Conservation (phyloP, 305 asterid genomes). For the Euphrasia arctica region DNA sequence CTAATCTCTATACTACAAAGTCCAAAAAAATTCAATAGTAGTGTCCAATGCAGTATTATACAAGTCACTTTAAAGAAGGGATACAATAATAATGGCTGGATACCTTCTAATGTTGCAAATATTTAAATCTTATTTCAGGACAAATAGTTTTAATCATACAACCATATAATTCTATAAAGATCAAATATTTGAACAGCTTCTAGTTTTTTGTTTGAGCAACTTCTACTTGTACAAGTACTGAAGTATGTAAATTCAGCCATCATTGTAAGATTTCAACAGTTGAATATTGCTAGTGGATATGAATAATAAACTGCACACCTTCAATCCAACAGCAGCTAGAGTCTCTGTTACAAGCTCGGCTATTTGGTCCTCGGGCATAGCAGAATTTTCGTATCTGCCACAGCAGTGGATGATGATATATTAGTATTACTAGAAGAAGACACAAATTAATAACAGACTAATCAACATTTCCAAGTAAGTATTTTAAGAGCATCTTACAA, state of each 20-base stretch:
- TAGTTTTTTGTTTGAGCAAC: neutral
- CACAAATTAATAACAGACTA: constrained; percentile 16
- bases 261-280: constrained; percentile 12
- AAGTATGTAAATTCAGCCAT: neutral
- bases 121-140: too few relatives aligned
- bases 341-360: constrained; percentile 87
- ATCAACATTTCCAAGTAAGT: constrained; percentile 17
- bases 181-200: constrained; percentile 18
- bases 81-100: neutral
- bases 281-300: constrained; percentile 6
- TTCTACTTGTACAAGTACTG: too few relatives aligned
- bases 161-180: neutral
- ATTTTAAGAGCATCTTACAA: constrained; percentile 55
- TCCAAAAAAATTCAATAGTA: too few relatives aligned
- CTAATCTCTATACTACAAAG: constrained; percentile 2
- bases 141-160: too few relatives aligned
- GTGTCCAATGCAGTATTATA: constrained; percentile 13
- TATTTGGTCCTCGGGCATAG: constrained; percentile 82
- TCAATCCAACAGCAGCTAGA: constrained; percentile 96
- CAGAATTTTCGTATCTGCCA: constrained; percentile 85
- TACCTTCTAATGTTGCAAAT: too few relatives aligned
- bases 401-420: constrained; percentile 15
- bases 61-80: neutral
- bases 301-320: constrained; percentile 45
- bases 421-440: neutral